These are phyloP conservation scores for Galium porrigens DNA, from an alignment of 305 asterid species.

Conservation along the genomic window DNA sequence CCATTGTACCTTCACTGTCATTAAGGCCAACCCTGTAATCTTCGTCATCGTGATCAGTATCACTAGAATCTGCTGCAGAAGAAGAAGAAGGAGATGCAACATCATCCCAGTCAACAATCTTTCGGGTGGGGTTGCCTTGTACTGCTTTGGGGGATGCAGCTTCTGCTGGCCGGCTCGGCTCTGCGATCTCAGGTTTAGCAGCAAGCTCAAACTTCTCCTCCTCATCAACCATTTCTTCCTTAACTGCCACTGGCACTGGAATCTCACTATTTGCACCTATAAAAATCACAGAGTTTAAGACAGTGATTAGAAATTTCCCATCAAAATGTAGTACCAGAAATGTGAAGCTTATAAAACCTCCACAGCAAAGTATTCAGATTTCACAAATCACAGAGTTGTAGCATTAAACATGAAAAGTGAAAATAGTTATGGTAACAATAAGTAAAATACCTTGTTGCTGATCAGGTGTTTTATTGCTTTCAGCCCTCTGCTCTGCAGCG, in stretches of 20 bases:
- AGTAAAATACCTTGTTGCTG: not conserved
- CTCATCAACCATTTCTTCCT: not conserved
- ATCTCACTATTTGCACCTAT: not conserved
- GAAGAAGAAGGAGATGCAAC: not conserved
- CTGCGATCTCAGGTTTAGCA: not conserved
- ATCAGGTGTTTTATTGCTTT: not conserved
- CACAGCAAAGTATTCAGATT: no score
- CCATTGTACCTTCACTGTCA: not conserved
- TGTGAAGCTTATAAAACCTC: no score
- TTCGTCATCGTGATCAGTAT: not conserved
- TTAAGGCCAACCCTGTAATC: not conserved
- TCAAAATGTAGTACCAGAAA: no score
- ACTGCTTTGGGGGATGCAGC: not conserved
- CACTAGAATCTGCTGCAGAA: not conserved
- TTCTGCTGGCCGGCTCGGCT: not conserved
- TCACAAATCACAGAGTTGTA: no score
- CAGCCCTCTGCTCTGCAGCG: not conserved
- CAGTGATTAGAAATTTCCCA: not conserved
- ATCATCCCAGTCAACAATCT: not conserved
- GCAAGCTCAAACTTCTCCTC: not conserved
- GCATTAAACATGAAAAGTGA: no score
- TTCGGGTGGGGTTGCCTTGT: not conserved
- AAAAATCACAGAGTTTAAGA: not conserved
- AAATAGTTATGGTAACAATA: not conserved
- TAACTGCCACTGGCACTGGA: not conserved